Conservation (phyloP, 192 early-diverging fungal species). For the Coemansia sp. region DNA sequence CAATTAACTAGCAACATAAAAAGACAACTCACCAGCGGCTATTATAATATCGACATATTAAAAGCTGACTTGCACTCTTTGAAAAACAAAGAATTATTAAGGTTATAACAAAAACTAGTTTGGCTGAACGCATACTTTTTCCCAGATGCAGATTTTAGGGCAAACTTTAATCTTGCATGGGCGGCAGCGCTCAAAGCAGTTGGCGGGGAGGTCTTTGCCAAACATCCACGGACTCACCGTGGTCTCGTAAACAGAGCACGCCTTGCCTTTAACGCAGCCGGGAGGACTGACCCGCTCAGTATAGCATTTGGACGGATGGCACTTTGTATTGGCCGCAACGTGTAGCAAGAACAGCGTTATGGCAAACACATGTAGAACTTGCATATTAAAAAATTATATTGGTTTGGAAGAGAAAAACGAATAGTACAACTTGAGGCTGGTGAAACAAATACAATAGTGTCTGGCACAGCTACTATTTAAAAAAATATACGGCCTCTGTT, state of each 20-base stretch:
- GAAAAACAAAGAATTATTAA: background rate
- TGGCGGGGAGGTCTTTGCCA: constrained; percentile 21
- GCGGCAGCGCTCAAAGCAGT: constrained; percentile 40
- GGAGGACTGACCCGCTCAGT: constrained; percentile 11
- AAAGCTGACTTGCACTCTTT: no score
- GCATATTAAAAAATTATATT: background rate
- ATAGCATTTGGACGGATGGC: constrained; percentile 27
- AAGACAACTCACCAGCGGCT: no score
- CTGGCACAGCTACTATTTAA: no score
- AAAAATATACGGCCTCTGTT: no score
- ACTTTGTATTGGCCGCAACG: constrained; percentile 21
- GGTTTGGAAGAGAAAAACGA: no score
- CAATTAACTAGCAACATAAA: no score
- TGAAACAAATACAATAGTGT: no score
- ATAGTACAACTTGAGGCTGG: no score
- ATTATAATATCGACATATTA: no score
- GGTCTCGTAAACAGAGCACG: constrained; percentile 18
- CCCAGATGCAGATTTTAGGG: constrained; percentile 37
- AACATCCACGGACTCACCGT: constrained; percentile 36
- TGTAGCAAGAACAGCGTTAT: constrained; percentile 8
- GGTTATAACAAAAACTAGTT: background rate
- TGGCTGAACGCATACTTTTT: constrained; percentile 30
- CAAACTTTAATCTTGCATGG: constrained; percentile 38
- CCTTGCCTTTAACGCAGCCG: constrained; percentile 12
- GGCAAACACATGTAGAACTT: constrained; percentile 3